phyloP scores from a whole-genome alignment of 805 yeast genomes.

The Metschnikowia picachoensis region DNA sequence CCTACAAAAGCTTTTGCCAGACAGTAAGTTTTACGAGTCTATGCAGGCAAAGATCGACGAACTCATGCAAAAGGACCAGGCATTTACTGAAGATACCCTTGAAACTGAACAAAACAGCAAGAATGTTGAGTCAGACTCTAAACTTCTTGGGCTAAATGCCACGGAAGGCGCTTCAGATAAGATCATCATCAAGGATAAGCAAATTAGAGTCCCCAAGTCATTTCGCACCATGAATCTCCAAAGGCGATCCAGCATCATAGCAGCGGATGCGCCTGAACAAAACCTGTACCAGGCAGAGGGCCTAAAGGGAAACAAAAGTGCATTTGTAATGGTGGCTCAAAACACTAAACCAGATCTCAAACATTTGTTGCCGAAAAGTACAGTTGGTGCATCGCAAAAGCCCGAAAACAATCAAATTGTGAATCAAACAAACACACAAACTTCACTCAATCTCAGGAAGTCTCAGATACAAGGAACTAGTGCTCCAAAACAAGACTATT shows the following conservation, averaged over 20 bases:
- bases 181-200: conserved; percentile 13
- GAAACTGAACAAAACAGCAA: too few species aligned
- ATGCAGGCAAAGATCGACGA: conserved; percentile 32
- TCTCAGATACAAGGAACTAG: too few species aligned
- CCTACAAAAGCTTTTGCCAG: conserved; percentile 21
- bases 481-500: background rate
- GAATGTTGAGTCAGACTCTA: too few species aligned
- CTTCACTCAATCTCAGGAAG: too few species aligned
- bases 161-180: conserved; percentile 6
- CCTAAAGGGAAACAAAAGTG: background rate
- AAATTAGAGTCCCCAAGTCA: conserved; percentile 15
- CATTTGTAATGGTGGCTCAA: conserved; percentile 5
- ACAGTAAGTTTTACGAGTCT: conserved; percentile 23
- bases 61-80: conserved; percentile 18
- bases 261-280: background rate
- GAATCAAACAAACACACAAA: too few species aligned
- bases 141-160: too few species aligned
- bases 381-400: too few species aligned
- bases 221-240: conserved; percentile 17
- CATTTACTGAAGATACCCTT: too few species aligned
- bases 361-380: too few species aligned
- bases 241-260: conserved; percentile 9
- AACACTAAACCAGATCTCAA: background rate
- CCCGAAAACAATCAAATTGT: too few species aligned
- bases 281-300: background rate